Base-by-base conservation (phyloP, 2,329 filamentous ascomycete species). In the Sporothrix sp. region DNA sequence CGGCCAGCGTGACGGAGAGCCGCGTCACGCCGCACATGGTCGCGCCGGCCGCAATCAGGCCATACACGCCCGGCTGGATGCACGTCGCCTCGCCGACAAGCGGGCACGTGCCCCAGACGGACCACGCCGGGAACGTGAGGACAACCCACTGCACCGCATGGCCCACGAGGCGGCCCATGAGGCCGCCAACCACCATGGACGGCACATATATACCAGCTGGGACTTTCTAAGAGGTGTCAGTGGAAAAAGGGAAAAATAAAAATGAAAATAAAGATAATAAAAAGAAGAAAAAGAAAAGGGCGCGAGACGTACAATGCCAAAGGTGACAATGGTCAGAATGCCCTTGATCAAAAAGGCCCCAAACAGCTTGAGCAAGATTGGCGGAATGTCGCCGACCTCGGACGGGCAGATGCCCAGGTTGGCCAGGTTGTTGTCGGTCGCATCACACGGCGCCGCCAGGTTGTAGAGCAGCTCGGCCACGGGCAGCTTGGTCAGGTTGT, bases 1-100 rank as follows among this genome's bases (percentile, higher is more conserved):
- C 93, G 4, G 98, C 91, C 58, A 98, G 95, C 11, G 90, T 95
- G 10, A 96, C 89, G 0, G 93, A 98, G 82, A 98, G 94, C 58
- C 91, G 81, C 16, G 91, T 97, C 32, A 94, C 88, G 43, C 93
- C 93, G 6, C 87, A 87, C 2, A 98, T 79, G 14, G 91, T 88
- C 4, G 93, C 90, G 0, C 93, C 91, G 1, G 93, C 93, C 28
- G 93, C 93, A 55, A 98, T 85, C 60, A 98, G 95, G 56, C 93
- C 93, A 63, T 98, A 98, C 1, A 91, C 94, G 13, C 91, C 93
- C 0, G 93, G 91, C 0, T 87, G 96, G 46, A 98, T 82, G 67
- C 93, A 98, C 7, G 84, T 81, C 36, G 86, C 72, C 65, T 95
- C 91, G 3, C 88, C 87, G 58, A 89, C 83, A 69, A 97, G 68